phyloP scores from a whole-genome alignment of 2,329 filamentous ascomycete genomes.

The Penicillium sp. region DNA sequence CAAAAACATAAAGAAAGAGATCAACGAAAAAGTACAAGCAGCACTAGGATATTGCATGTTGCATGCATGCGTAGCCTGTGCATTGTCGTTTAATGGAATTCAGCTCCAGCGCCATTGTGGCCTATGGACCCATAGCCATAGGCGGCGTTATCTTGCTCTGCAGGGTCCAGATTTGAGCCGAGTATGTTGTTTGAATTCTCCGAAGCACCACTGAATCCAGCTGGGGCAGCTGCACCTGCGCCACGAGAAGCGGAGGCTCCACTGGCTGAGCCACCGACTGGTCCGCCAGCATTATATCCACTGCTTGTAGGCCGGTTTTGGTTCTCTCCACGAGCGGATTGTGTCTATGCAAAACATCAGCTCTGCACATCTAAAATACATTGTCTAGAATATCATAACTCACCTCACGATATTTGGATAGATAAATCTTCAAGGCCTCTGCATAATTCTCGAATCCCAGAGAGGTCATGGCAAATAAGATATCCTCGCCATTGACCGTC shows the following conservation, averaged over 20 bases:
- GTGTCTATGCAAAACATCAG: slow-evolving; percentile 61
- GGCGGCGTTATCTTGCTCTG: slow-evolving; percentile 41
- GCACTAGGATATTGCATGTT: slow-evolving; percentile 1
- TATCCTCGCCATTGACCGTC: slow-evolving; percentile 98
- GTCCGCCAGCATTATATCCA: slow-evolving; percentile 40
- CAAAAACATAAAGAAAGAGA: not conserved
- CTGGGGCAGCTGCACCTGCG: slow-evolving; percentile 26
- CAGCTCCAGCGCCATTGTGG: slow-evolving; percentile 46
- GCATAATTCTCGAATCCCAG: slow-evolving; percentile 98
- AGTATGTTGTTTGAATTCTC: slow-evolving; percentile 44
- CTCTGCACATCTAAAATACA: slow-evolving; percentile 28
- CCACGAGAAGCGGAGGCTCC: slow-evolving; percentile 27
- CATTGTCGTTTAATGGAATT: slow-evolving; percentile 34
- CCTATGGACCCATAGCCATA: slow-evolving; percentile 45
- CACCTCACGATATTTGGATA: slow-evolving; percentile 97
- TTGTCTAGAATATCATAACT: slow-evolving; percentile 43
- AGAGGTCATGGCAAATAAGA: slow-evolving; percentile 98
- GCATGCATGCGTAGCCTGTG: not conserved
- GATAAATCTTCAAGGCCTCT: slow-evolving; percentile 95
- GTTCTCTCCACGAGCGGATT: slow-evolving; percentile 68
- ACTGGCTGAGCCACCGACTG: slow-evolving; percentile 31
- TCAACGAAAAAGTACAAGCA: slow-evolving; percentile 4
- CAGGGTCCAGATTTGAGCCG: slow-evolving; percentile 41
- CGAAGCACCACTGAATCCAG: slow-evolving; percentile 29
- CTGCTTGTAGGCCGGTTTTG: slow-evolving; percentile 55